Evolutionary conservation across 176 grass and related monocot genomes (phyloP), one percentile per base, ranked within the genome.

Genomic region (Echinochloa phyllopogon): DNA sequence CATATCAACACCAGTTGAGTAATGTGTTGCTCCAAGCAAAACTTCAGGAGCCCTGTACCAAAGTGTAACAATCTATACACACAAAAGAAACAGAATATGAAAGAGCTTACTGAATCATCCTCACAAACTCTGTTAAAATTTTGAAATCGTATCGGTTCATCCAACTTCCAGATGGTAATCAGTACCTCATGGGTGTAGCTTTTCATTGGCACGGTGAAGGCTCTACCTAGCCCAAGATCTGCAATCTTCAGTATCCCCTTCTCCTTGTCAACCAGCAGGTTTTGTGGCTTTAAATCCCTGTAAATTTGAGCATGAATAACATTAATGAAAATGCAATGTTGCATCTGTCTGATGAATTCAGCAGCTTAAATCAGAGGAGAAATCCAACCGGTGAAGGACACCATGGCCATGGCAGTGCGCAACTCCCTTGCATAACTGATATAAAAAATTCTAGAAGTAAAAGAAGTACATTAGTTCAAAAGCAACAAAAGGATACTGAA

Each of bases 1-100:
- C 82, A 99, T 94, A 83, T 96, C 93, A 70, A 99, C 96, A 25
- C 96, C 90, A 81, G 91, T 96, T 69, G 96, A 99, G 82, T 99
- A 99, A 77, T 96, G 96, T 38, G 89, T 96, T 21, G 81, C 77
- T 72, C 96, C 96, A 88, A 99, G 83, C 84, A 99, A 79, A 82
- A 99, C 91, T 79, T 99, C 96, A 68, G 96, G 96, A 87, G 96
- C 96, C 84, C 93, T 96, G 38, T 99, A 99, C 93, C 96, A 94
- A 52, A 99, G 90, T 2, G 96, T 99, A 14, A 96, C 91, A 76
- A 99, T 96, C 96, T 99, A 72, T 70, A 89, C 16, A 72, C 75
- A 89, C 16, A 71, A 40, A 42, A n/a, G n/a, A n/a, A 24, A 17
- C 18, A 48, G 10, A 43, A 73, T 4, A 65, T 44, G 48, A 57